phyloP scores from a whole-genome alignment of 83 land plant species.

The Diphasiastrum complanatum region DNA sequence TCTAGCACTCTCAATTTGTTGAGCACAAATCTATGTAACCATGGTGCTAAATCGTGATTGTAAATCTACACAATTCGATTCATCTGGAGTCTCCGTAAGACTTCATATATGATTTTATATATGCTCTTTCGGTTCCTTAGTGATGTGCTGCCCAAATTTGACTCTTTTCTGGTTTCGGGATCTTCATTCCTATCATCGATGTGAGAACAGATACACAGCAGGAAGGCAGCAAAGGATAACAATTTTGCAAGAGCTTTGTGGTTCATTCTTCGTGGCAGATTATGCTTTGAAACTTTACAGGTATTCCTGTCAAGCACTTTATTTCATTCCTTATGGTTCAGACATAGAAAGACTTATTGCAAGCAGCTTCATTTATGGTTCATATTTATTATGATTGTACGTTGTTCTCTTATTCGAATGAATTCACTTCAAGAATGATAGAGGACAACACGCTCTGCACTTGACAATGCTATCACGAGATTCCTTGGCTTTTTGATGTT shows the following conservation, averaged over 20 bases:
- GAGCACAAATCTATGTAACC: too few species aligned
- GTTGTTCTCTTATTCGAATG: background rate
- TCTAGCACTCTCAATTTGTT: too few species aligned
- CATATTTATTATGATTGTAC: background rate
- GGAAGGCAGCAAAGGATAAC: background rate
- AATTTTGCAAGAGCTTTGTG: background rate
- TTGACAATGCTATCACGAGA: background rate
- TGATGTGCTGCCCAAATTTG: background rate
- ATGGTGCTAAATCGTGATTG: too few species aligned
- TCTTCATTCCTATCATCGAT: background rate
- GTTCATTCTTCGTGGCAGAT: constrained; percentile 5
- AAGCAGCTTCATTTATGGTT: too few species aligned
- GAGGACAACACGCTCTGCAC: background rate
- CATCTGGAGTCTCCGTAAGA: too few species aligned
- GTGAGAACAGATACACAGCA: constrained; percentile 6
- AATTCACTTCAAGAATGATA: too few species aligned
- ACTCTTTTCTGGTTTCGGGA: background rate
- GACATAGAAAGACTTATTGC: constrained; percentile 4
- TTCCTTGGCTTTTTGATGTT: background rate
- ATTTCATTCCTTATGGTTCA: background rate
- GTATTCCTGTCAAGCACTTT: background rate
- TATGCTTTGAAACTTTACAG: constrained; percentile 13
- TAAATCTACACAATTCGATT: too few species aligned
- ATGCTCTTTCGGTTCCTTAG: background rate
- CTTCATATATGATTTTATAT: too few species aligned